Evolutionary conservation across 2,329 filamentous ascomycete species (phyloP).

Genomic region (Colletotrichum orbiculare): DNA sequence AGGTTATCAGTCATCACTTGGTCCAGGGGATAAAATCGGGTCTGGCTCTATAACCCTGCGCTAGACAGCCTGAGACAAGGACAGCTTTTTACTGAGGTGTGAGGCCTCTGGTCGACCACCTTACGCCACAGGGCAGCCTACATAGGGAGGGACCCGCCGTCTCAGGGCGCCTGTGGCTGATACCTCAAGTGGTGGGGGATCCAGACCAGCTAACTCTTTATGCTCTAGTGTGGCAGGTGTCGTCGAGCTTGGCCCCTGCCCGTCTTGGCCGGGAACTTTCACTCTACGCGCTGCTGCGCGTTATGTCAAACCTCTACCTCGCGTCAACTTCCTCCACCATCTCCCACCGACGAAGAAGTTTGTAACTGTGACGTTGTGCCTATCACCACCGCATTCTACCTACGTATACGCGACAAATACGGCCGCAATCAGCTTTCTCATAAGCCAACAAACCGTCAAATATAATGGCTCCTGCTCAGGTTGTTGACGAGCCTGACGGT

Average conservation of each 20-base stretch:
- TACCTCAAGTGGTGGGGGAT: too few species aligned
- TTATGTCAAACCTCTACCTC: constrained; percentile 22
- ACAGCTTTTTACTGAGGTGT: too few species aligned
- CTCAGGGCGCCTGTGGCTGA: too few species aligned
- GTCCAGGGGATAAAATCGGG: neutral
- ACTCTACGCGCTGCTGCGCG: constrained; percentile 36
- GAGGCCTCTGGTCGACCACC: too few species aligned
- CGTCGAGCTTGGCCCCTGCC: constrained; percentile 15
- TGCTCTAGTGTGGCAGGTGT: neutral
- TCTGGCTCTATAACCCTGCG: constrained; percentile 5
- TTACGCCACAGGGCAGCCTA: too few species aligned
- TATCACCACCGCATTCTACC: neutral
- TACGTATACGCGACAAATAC: constrained; percentile 7
- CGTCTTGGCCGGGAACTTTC: constrained; percentile 5
- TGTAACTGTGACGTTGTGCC: constrained; percentile 6
- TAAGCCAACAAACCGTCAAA: neutral
- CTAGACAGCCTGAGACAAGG: too few species aligned
- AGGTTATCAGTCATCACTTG: constrained; percentile 10
- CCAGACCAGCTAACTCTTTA: too few species aligned
- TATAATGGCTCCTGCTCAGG: constrained; percentile 59
- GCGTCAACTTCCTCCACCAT: constrained; percentile 29
- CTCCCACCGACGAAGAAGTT: constrained; percentile 25
- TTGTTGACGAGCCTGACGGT: constrained; percentile 64
- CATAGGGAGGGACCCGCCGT: too few species aligned
- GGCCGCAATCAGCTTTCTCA: neutral